These are phyloP conservation scores for Eleusine indica DNA, from an alignment of 176 grass and related monocot species.

Conservation along the genomic window DNA sequence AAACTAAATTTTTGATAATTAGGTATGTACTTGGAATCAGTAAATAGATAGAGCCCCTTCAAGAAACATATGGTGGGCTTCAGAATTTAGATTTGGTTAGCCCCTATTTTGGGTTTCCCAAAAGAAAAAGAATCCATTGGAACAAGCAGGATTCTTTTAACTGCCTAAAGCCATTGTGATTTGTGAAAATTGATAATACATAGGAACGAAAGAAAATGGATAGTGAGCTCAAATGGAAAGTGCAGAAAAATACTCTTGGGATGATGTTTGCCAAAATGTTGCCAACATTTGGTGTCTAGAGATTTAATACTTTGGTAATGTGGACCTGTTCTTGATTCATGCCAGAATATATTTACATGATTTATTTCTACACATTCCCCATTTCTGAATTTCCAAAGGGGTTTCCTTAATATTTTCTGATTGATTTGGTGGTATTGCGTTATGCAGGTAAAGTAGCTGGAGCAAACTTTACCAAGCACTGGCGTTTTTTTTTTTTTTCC, in stretches of 20 bases:
- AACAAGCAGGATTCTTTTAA: neutral
- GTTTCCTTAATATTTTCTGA: neutral
- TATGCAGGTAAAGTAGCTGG: conserved; percentile 51
- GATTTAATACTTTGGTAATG: neutral
- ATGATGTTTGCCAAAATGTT: neutral
- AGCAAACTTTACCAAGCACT: conserved; percentile 40
- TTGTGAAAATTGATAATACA: conserved; percentile 1
- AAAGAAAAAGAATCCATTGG: neutral
- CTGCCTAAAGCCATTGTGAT: neutral
- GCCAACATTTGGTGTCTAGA: neutral
- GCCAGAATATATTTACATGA: neutral
- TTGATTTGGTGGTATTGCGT: conserved; percentile 30
- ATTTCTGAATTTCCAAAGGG: neutral
- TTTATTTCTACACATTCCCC: neutral
- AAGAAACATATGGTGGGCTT: neutral
- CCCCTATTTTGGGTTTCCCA: neutral
- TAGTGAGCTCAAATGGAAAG: neutral
- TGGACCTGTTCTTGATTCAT: conserved; percentile 12
- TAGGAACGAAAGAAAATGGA: neutral
- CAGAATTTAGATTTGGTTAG: neutral
- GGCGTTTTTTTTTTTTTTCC: conserved; percentile 44
- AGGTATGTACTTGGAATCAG: neutral
- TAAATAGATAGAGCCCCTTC: neutral
- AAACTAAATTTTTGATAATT: neutral
- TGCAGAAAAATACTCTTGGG: neutral